Conservation (phyloP, 257 asterid genomes). For the Solanum clarkiae region DNA sequence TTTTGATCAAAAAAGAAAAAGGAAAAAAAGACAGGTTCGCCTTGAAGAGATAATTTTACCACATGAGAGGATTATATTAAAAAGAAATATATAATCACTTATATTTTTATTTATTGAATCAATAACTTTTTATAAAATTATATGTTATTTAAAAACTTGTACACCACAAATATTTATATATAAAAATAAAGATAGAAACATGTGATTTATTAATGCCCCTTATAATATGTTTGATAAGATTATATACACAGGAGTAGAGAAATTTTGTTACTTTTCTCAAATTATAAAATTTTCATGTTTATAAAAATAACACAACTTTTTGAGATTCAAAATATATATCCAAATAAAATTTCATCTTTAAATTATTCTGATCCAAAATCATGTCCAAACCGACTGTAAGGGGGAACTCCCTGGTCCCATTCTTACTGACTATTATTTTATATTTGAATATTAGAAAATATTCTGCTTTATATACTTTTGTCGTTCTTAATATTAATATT, state of each 20-base stretch:
- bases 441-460: not conserved
- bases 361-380: too few relatives aligned
- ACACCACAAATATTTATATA: not conserved
- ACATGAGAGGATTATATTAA: too few relatives aligned
- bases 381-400: not conserved
- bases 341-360: too few relatives aligned
- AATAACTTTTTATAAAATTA: not conserved
- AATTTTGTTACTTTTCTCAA: not conserved
- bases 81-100: not conserved
- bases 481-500: not conserved
- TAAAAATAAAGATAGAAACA: not conserved
- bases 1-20: not conserved
- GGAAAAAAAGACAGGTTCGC: not conserved
- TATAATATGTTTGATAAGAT: not conserved
- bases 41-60: not conserved
- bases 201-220: not conserved
- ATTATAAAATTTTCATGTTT: not conserved
- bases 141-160: not conserved
- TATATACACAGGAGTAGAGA: not conserved
- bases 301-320: too few relatives aligned
- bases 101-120: not conserved
- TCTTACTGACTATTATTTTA: not conserved
- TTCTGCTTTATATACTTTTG: not conserved
- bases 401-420: not conserved
- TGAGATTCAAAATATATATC: too few relatives aligned